Conservation (phyloP, 2,329 filamentous ascomycete genomes). For the Biscogniauxia sp. region DNA sequence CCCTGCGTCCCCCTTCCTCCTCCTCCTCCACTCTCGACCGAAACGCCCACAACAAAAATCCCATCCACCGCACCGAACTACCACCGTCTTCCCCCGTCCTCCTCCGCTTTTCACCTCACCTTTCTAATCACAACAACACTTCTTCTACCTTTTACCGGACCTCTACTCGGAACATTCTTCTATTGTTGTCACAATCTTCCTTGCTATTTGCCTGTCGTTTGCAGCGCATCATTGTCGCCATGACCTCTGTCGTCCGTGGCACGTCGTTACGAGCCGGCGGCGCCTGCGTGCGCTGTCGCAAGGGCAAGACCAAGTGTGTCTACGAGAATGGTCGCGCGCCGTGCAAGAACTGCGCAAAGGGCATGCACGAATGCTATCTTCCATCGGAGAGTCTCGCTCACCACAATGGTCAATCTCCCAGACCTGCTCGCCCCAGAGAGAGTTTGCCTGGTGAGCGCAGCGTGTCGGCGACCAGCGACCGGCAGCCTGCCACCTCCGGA, state of each 20-base stretch:
- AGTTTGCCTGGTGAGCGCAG: constrained; percentile 52
- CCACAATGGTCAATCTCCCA: constrained; percentile 57
- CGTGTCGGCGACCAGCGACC: constrained; percentile 42
- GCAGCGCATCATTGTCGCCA: constrained; percentile 24
- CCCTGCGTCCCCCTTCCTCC: constrained; percentile 16
- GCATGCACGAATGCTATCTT: constrained; percentile 62
- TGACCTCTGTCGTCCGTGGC: constrained; percentile 52
- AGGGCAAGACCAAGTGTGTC: constrained; percentile 63
- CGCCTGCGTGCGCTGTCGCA: constrained; percentile 61
- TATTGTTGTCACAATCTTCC: constrained; percentile 2
- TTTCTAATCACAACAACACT: constrained; percentile 17
- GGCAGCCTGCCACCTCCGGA: constrained; percentile 44
- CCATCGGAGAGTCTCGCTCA: constrained; percentile 60
- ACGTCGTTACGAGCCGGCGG: constrained; percentile 60
- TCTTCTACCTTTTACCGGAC: constrained; percentile 23
- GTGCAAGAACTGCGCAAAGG: constrained; percentile 63
- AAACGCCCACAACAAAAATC: constrained; percentile 30
- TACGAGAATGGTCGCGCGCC: constrained; percentile 62
- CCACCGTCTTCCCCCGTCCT: constrained; percentile 30
- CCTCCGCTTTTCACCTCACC: constrained; percentile 27
- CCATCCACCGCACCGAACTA: constrained; percentile 32
- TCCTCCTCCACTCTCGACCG: constrained; percentile 34
- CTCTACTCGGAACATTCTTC: constrained; percentile 24
- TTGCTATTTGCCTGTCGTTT: constrained; percentile 8
- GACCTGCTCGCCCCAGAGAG: constrained; percentile 52